phyloP scores from a whole-genome alignment of 2,329 filamentous ascomycete genomes.

The Venturia carpophila region DNA sequence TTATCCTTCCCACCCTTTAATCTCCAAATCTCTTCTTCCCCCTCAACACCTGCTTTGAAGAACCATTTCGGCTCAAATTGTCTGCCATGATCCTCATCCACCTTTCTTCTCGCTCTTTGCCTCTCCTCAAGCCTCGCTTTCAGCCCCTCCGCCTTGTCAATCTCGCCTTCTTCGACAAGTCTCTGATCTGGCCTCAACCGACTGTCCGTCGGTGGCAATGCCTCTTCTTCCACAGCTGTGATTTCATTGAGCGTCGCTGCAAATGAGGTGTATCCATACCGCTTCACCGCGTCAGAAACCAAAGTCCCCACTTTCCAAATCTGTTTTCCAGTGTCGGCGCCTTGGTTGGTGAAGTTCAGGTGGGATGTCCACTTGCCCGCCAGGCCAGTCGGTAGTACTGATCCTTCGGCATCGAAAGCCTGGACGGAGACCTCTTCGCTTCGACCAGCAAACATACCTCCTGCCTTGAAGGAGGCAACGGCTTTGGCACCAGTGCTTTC shows the following conservation, averaged over 20 bases:
- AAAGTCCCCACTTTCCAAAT: slow-evolving; percentile 74
- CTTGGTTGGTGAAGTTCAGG: slow-evolving; percentile 58
- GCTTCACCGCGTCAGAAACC: slow-evolving; percentile 68
- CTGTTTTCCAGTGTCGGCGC: slow-evolving; percentile 47
- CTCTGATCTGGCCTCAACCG: slow-evolving; percentile 81
- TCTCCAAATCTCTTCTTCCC: slow-evolving; percentile 43
- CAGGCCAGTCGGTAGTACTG: slow-evolving; percentile 58
- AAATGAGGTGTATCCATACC: slow-evolving; percentile 84
- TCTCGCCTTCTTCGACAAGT: slow-evolving; percentile 69
- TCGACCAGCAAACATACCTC: slow-evolving; percentile 94
- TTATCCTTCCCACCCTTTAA: slow-evolving; percentile 74
- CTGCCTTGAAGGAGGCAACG: slow-evolving; percentile 82
- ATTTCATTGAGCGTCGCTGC: slow-evolving; percentile 82
- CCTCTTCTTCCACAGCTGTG: slow-evolving; percentile 66
- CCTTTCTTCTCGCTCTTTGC: slow-evolving; percentile 66
- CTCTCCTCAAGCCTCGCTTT: slow-evolving; percentile 81
- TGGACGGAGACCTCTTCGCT: slow-evolving; percentile 82
- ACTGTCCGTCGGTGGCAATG: slow-evolving; percentile 73
- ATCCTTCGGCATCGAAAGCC: slow-evolving; percentile 59
- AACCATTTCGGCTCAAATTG: slow-evolving; percentile 78
- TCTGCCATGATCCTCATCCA: slow-evolving; percentile 68
- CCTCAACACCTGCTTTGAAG: slow-evolving; percentile 47
- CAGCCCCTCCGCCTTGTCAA: slow-evolving; percentile 74
- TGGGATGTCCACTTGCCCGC: slow-evolving; percentile 77
- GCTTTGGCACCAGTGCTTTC: slow-evolving; percentile 79